A percentile compares a stretch with the other conserved stretches of the same genome.
Evolutionary conservation across 192 early-diverging fungal species (phyloP).

Genomic region (Chytriomyces confervae): DNA sequence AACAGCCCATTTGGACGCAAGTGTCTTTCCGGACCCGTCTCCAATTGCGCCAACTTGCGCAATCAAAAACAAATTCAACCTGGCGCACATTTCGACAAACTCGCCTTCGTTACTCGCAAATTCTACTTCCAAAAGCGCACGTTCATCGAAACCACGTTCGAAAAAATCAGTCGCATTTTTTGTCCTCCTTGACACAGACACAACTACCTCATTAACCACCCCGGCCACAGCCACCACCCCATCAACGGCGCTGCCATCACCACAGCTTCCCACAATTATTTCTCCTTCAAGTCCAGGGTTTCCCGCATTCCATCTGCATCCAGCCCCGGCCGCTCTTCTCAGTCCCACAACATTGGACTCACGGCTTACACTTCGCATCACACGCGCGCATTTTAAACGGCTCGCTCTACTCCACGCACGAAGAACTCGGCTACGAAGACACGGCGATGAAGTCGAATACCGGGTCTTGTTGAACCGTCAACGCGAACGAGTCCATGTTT

Average conservation of each 20-base stretch:
- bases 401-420: conserved; percentile 35
- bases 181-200: background rate
- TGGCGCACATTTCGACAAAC: too few relatives aligned
- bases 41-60: too few relatives aligned
- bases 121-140: too few relatives aligned
- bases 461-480: conserved; percentile 45
- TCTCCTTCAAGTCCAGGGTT: background rate
- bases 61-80: too few relatives aligned
- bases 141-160: too few relatives aligned
- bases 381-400: conserved; percentile 23
- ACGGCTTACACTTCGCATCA: background rate
- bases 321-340: background rate
- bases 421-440: conserved; percentile 33
- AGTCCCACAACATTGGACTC: background rate
- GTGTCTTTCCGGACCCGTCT: too few relatives aligned
- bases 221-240: background rate
- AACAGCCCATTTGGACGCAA: too few relatives aligned
- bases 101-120: too few relatives aligned
- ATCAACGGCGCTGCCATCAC: background rate
- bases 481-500: conserved; percentile 39
- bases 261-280: background rate
- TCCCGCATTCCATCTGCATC: conserved; percentile 3
- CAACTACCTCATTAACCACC: background rate
- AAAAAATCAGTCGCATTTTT: conserved; percentile 10
- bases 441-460: conserved; percentile 43